Base-by-base conservation (phyloP, 169 alveolate genomes). In the Cryptosporidium sp. region DNA sequence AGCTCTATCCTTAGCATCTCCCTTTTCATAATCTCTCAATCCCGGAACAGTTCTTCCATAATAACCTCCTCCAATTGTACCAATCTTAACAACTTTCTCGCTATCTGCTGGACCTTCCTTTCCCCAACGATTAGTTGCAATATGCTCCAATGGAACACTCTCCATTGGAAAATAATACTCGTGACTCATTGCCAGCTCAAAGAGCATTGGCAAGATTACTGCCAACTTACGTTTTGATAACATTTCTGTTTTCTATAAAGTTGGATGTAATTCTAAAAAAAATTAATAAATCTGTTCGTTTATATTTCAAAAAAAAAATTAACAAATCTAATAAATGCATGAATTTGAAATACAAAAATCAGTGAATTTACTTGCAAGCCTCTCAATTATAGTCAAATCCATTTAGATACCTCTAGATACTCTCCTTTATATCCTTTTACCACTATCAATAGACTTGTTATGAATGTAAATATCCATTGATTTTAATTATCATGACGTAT, bases 151-250 rank as follows among this genome's bases (percentile, higher is more conserved):
- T 23, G 75, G 62, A 18, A 73, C 18, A 14, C 1, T 29, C 1
- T 62, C 86, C 52, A 42, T 14, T 35, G 67, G 4, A 26, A 48
- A 16, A 35, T 52, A 35, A 37, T 71, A 48, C 10, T 56, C 85
- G 42, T 56, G 16, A 60, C 68, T 62, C 52, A 60, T 29, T 56
- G 86, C 86, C 33, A 56, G 70, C 68, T 73, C 70, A 16, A 73
- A 73, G 45, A 56, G 68, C 68, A 33, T 33, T 37, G 86, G 86
- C 58, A 73, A n/a, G 37, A 73, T 33, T 9, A 60, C 52, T 56
- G 86, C 86, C 86, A 73, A 73, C 70, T 73, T 72, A 10, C 69
- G 68, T 42, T 73, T 73, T 18, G 86, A 73, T 12, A 73, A 52
- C 70, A 53, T 73, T 29, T 65, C 72, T 65, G 44, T 65, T 65